Percentiles rank a stretch among this genome's conserved stretches.
These are phyloP conservation scores for Colletotrichum magnum DNA, from an alignment of 2,329 filamentous ascomycete genomes.

Conservation along the genomic window DNA sequence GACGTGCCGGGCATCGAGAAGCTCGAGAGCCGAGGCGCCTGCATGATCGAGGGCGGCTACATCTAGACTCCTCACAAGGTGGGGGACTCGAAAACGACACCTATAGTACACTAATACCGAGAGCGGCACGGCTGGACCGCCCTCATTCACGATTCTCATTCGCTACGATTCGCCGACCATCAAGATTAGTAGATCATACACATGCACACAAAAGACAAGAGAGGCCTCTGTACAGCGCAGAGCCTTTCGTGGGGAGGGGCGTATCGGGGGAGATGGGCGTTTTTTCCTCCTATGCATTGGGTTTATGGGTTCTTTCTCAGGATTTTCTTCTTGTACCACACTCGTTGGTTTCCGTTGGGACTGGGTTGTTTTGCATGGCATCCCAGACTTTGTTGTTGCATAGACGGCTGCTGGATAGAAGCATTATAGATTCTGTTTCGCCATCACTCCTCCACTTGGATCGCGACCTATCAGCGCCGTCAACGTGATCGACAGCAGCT, in stretches of 20 bases:
- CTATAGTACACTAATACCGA: slow-evolving; percentile 37
- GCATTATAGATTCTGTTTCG: slow-evolving; percentile 34
- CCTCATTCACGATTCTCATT: slow-evolving; percentile 29
- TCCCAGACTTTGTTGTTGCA: slow-evolving; percentile 26
- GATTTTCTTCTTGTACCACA: neutral
- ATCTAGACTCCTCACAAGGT: slow-evolving; percentile 44
- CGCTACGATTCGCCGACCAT: slow-evolving; percentile 19
- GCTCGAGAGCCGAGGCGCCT: slow-evolving; percentile 62
- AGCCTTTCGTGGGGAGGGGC: slow-evolving; percentile 18
- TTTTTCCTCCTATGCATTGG: slow-evolving; percentile 24
- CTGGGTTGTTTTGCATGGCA: slow-evolving; percentile 30
- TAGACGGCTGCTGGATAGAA: slow-evolving; percentile 38
- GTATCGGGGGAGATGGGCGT: slow-evolving; percentile 16
- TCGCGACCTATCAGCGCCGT: too few species aligned
- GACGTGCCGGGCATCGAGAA: slow-evolving; percentile 70
- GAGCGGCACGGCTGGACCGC: slow-evolving; percentile 39
- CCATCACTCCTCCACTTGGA: neutral
- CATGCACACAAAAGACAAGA: slow-evolving; percentile 7
- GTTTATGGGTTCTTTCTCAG: slow-evolving; percentile 11
- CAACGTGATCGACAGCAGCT: neutral
- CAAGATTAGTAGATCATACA: slow-evolving; percentile 17
- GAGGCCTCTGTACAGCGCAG: slow-evolving; percentile 1
- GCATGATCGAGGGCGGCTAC: slow-evolving; percentile 49
- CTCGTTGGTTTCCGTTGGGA: slow-evolving; percentile 3
- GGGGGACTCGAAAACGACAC: slow-evolving; percentile 18